Conservation (phyloP, 805 yeast genomes). For the Yarrowia hollandica region DNA sequence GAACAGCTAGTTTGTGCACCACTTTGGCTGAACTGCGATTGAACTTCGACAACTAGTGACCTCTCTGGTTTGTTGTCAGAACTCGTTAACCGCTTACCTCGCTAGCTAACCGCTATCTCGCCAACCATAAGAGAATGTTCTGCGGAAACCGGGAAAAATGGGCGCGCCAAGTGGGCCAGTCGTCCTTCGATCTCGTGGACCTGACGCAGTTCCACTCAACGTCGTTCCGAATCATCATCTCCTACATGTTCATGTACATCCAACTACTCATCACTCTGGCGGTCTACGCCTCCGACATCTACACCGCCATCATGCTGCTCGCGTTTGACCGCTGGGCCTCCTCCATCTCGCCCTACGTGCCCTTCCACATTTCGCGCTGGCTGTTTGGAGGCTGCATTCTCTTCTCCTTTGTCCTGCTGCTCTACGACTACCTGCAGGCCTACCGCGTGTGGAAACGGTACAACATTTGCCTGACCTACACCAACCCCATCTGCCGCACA, state of each 20-base stretch:
- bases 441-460: slow-evolving; percentile 56
- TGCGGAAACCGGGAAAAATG: slow-evolving; percentile 32
- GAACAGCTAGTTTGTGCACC: too few species aligned
- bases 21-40: too few species aligned
- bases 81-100: not conserved
- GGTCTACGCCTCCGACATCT: slow-evolving; percentile 65
- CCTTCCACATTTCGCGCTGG: slow-evolving; percentile 61
- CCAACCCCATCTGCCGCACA: slow-evolving; percentile 62
- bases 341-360: slow-evolving; percentile 49
- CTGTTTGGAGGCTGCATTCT: slow-evolving; percentile 79
- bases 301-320: slow-evolving; percentile 71
- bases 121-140: too few species aligned
- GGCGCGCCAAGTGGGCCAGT: slow-evolving; percentile 35
- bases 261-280: slow-evolving; percentile 51
- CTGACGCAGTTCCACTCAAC: slow-evolving; percentile 33
- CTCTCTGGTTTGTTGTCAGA: too few species aligned
- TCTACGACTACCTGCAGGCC: slow-evolving; percentile 61
- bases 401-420: slow-evolving; percentile 58
- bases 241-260: slow-evolving; percentile 45
- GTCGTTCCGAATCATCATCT: slow-evolving; percentile 36
- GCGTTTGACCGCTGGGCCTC: slow-evolving; percentile 72
- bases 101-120: too few species aligned
- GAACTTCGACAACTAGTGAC: too few species aligned
- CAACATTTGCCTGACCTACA: slow-evolving; percentile 68
- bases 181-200: slow-evolving; percentile 35